phyloP scores from a whole-genome alignment of 352 stramenopile genomes.

The Pythium folliculosum region DNA sequence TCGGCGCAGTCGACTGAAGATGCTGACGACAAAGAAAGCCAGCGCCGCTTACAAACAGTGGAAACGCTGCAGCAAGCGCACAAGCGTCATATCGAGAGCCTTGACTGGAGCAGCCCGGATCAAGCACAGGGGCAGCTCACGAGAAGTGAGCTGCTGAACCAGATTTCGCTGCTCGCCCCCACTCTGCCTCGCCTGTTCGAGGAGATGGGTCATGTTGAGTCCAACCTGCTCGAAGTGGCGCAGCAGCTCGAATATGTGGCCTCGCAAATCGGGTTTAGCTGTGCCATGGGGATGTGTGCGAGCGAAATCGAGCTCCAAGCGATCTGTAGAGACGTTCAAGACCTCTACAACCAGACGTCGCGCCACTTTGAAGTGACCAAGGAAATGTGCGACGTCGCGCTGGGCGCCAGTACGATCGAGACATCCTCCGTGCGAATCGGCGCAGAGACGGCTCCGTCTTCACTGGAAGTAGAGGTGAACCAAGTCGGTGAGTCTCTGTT shows the following conservation, averaged over 20 bases:
- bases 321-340: slow-evolving; percentile 22
- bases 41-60: neutral
- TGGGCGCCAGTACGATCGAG: slow-evolving; percentile 18
- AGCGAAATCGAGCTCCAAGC: slow-evolving; percentile 16
- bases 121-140: neutral
- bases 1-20: neutral
- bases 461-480: slow-evolving; percentile 12
- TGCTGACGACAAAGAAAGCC: neutral
- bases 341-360: slow-evolving; percentile 17
- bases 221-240: slow-evolving; percentile 22
- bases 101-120: slow-evolving; percentile 2
- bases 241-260: slow-evolving; percentile 32
- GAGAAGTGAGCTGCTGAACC: slow-evolving; percentile 4
- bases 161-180: slow-evolving; percentile 5
- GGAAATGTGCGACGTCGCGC: slow-evolving; percentile 15
- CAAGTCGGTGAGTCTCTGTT: slow-evolving; percentile 15
- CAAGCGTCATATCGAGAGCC: slow-evolving; percentile 10
- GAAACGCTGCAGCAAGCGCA: slow-evolving; percentile 4
- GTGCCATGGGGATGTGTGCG: slow-evolving; percentile 8
- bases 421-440: slow-evolving; percentile 11
- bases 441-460: neutral
- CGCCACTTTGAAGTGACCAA: slow-evolving; percentile 19
- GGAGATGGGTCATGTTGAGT: slow-evolving; percentile 15
- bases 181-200: slow-evolving; percentile 16
- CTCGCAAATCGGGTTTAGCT: slow-evolving; percentile 28